Evolutionary conservation across 2,329 filamentous ascomycete genomes (phyloP).

Genomic region (Botrytis fragariae): DNA sequence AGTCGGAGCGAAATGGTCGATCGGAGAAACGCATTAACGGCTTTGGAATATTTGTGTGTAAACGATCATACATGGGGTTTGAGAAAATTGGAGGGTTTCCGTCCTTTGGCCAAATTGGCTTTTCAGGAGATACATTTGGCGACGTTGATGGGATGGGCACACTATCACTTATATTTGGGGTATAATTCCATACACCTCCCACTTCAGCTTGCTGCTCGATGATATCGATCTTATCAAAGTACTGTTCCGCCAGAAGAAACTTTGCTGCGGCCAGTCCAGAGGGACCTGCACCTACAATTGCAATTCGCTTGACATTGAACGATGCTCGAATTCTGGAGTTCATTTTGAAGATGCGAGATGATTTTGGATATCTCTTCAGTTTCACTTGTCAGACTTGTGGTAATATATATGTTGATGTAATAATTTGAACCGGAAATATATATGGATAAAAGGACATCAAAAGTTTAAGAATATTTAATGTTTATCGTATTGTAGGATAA

Average conservation of each 20-base stretch:
- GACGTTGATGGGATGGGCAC: slow-evolving; percentile 66
- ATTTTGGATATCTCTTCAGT: not conserved
- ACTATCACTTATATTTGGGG: slow-evolving; percentile 46
- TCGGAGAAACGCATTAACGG: slow-evolving; percentile 79
- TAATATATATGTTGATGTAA: not conserved
- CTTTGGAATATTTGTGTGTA: slow-evolving; percentile 86
- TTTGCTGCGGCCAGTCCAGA: slow-evolving; percentile 76
- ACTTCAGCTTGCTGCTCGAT: slow-evolving; percentile 77
- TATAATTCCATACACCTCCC: slow-evolving; percentile 86
- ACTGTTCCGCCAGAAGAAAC: slow-evolving; percentile 71
- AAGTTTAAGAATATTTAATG: not conserved
- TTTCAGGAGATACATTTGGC: slow-evolving; percentile 59
- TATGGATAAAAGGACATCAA: too few relatives aligned
- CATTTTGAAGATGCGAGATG: slow-evolving; percentile 25
- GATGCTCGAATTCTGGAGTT: slow-evolving; percentile 27
- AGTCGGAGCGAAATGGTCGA: slow-evolving; percentile 58
- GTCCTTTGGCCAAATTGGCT: slow-evolving; percentile 52
- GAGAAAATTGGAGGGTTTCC: slow-evolving; percentile 56
- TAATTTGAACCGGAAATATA: not conserved
- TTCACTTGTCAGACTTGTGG: not conserved
- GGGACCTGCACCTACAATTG: slow-evolving; percentile 80
- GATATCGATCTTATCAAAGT: slow-evolving; percentile 67
- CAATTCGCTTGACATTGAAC: slow-evolving; percentile 57
- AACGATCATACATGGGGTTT: slow-evolving; percentile 77
- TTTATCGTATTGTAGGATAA: not conserved